Evolutionary conservation across 768 basidiomycete species (phyloP).

Genomic region (Rhizopogon vinicolor): DNA sequence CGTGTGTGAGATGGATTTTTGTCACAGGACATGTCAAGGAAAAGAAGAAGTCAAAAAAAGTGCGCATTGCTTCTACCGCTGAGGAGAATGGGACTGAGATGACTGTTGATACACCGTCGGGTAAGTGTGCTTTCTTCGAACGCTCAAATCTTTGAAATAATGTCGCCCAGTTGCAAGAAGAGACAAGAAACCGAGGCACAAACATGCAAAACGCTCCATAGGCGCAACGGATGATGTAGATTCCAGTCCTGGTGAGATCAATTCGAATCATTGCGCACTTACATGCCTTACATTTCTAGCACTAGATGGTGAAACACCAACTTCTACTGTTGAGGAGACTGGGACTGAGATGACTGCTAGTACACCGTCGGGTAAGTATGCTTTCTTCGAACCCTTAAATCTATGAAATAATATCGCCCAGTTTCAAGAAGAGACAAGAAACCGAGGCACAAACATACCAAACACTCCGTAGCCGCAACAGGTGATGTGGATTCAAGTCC

Average conservation of each 20-base stretch:
- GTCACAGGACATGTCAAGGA: constrained; percentile 12
- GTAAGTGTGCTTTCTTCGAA: neutral
- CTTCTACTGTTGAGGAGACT: neutral
- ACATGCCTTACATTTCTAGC: neutral
- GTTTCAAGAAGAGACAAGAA: constrained; percentile 8
- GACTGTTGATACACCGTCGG: neutral
- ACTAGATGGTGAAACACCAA: constrained; percentile 1
- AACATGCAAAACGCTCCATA: neutral
- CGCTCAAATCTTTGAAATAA: neutral
- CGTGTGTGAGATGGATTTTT: neutral
- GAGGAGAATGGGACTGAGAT: neutral
- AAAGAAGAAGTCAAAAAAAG: constrained; percentile 3
- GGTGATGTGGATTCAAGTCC: neutral
- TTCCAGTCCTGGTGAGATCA: neutral
- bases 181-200: constrained; percentile 13
- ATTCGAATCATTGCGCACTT: neutral
- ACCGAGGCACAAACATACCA: constrained; percentile 7
- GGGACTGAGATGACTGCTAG: neutral
- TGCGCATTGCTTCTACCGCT: neutral
- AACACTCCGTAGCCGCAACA: neutral
- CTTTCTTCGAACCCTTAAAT: neutral
- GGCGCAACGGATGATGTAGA: neutral
- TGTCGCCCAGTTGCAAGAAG: neutral
- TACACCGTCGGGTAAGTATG: neutral
- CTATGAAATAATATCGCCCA: neutral